Base-by-base conservation (phyloP, 495 filamentous ascomycete genomes). In the Bathelium albidoporum region DNA sequence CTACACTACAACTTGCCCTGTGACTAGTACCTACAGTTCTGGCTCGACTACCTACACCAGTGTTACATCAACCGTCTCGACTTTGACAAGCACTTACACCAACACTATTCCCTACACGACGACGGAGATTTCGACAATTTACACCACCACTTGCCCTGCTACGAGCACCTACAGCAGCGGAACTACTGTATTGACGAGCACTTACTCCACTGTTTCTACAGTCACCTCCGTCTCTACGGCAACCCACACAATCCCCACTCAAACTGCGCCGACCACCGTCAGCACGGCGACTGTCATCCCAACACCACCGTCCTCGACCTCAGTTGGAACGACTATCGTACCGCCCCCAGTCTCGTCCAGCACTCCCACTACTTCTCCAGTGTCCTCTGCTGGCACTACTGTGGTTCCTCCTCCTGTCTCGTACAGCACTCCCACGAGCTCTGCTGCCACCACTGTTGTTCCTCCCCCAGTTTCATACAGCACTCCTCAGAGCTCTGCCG, bases 161-260 rank as follows among this genome's bases (percentile, higher is more conserved):
- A 62, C 45, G 44, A 22, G 36, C 34, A 53, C 59, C 39, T 32
- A 62, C 64, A 78, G 71, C 60, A 62, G 71, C 64, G 62, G 67
- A 59, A 73, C 74, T 59, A 66, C 70, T 39, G 75, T 75, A 34
- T 69, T 75, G 66, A 73, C 71, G 36, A 75, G 72, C 29, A 78
- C 78, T 44, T 81, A 79, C 71, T 78, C 78, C 41, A 78, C 79
- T 49, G 74, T 77, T 64, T 73, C 69, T 64, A 75, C 72, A 44
- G 68, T 74, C 52, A 59, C 32, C 1, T 34, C 49, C 7, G 49
- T 55, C 24, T 55, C 49, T 2, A 55, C 49, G 2, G 49, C 49
- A 7, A 55, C 49, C 20, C 49, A 55, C 52, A 66, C 65, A 0
- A 58, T 62, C 53, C 34, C 36, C n/a, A 64, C 62, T 58, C 29